phyloP scores from a whole-genome alignment of 306 rosid genomes.

The Malus fusca region DNA sequence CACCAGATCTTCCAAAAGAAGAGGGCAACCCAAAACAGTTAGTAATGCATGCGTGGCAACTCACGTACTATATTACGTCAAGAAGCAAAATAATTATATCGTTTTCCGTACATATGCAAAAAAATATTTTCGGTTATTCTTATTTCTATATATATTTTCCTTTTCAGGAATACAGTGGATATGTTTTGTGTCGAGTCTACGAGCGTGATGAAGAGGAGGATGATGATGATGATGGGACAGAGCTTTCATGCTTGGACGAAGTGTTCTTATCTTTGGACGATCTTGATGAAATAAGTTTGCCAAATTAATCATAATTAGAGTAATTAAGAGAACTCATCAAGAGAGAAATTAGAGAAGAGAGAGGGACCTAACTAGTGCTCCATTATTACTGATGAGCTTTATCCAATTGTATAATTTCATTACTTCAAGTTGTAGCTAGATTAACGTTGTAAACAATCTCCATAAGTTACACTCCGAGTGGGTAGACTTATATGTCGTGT shows the following conservation, averaged over 20 bases:
- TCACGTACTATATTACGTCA: not conserved
- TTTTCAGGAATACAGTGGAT: conserved; percentile 52
- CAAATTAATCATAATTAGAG: conserved; percentile 40
- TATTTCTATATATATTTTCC: not conserved
- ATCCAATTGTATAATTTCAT: not conserved
- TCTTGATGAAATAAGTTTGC: conserved; percentile 89
- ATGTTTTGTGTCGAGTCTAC: conserved; percentile 70
- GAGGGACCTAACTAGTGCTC: not conserved
- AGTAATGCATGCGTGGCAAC: conserved; percentile 18
- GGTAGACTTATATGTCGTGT: not conserved
- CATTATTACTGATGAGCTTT: not conserved
- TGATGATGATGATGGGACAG: conserved; percentile 50
- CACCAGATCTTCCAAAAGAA: conserved; percentile 46
- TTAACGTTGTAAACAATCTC: not conserved
- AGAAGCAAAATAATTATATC: not conserved
- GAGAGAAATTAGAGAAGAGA: not conserved
- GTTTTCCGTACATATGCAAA: not conserved
- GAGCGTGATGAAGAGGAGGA: conserved; percentile 39
- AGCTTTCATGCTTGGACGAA: conserved; percentile 92
- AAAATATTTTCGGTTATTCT: not conserved
- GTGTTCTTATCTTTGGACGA: conserved; percentile 91
- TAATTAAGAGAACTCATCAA: not conserved
- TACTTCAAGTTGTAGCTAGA: not conserved
- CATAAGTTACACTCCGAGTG: not conserved
- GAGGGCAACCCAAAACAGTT: conserved; percentile 47